These are phyloP conservation scores for Magnolia sinica DNA, from an alignment of 164 flowering plant genomes.

Conservation along the genomic window DNA sequence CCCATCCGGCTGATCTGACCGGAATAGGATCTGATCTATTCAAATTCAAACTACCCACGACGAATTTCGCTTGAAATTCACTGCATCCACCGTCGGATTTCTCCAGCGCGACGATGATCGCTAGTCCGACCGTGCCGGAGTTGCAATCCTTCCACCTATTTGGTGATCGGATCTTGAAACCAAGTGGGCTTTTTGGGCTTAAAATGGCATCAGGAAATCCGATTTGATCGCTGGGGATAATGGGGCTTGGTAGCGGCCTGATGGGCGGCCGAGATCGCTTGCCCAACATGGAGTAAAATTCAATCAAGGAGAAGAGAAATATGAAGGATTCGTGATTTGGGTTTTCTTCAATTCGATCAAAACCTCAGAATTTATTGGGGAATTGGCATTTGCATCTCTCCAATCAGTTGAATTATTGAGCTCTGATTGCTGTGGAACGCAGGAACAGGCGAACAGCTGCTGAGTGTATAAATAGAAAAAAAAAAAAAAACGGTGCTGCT, in stretches of 20 bases:
- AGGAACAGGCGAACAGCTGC: background rate
- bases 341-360: background rate
- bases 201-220: conserved; percentile 11
- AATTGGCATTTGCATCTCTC: background rate
- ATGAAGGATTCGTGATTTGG: conserved; percentile 5
- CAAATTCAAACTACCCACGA: conserved; percentile 23
- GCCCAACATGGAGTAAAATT: conserved; percentile 29
- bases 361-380: background rate
- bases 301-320: background rate
- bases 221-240: conserved; percentile 10
- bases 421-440: background rate
- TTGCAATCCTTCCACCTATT: conserved; percentile 27
- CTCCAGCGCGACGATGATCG: conserved; percentile 48
- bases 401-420: background rate
- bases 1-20: conserved; percentile 18
- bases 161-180: conserved; percentile 26
- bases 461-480: background rate
- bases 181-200: conserved; percentile 38
- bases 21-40: conserved; percentile 39
- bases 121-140: conserved; percentile 37
- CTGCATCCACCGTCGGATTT: conserved; percentile 18
- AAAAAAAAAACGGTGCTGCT: background rate
- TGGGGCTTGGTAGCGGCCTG: conserved; percentile 20
- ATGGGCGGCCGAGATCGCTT: conserved; percentile 33
- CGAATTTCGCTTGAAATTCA: conserved; percentile 22